These are phyloP conservation scores for Capsicum baccatum DNA, from an alignment of 257 asterid genomes.

Conservation along the genomic window DNA sequence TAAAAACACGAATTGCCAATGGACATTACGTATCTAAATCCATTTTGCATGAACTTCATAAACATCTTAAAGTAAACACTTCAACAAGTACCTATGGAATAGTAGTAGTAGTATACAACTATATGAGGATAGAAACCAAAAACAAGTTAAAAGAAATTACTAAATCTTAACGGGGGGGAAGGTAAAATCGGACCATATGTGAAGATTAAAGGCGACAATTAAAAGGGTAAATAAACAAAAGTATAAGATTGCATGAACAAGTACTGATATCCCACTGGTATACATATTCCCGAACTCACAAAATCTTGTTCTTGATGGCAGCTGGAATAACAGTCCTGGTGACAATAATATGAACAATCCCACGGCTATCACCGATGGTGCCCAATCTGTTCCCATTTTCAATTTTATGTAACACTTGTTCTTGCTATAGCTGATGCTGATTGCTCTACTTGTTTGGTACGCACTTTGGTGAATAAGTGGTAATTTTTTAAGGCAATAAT, in stretches of 20 bases:
- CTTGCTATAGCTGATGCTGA: neutral
- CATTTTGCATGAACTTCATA: neutral
- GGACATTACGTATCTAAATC: neutral
- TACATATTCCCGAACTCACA: slow-evolving; percentile 91
- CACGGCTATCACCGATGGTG: slow-evolving; percentile 90
- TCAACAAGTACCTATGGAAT: neutral
- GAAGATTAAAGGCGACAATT: slow-evolving; percentile 77
- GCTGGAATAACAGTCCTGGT: slow-evolving; percentile 86
- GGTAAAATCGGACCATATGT: slow-evolving; percentile 55
- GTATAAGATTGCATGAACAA: slow-evolving; percentile 74
- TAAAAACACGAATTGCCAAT: neutral
- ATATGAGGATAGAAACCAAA: neutral
- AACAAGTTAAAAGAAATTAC: neutral
- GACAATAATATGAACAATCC: slow-evolving; percentile 82
- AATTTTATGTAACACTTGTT: neutral
- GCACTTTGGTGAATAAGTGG: neutral
- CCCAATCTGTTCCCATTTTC: slow-evolving; percentile 66
- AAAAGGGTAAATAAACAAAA: slow-evolving; percentile 81
- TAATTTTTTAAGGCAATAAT: neutral
- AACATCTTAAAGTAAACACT: neutral
- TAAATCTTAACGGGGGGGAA: slow-evolving; percentile 22
- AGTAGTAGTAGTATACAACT: neutral
- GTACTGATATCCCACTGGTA: slow-evolving; percentile 83
- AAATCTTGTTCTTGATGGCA: slow-evolving; percentile 83
- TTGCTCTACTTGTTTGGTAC: neutral